Evolutionary conservation across 495 filamentous ascomycete genomes (phyloP), one percentile per base, ranked within the genome.

Genomic region (Penicillium antarcticum): DNA sequence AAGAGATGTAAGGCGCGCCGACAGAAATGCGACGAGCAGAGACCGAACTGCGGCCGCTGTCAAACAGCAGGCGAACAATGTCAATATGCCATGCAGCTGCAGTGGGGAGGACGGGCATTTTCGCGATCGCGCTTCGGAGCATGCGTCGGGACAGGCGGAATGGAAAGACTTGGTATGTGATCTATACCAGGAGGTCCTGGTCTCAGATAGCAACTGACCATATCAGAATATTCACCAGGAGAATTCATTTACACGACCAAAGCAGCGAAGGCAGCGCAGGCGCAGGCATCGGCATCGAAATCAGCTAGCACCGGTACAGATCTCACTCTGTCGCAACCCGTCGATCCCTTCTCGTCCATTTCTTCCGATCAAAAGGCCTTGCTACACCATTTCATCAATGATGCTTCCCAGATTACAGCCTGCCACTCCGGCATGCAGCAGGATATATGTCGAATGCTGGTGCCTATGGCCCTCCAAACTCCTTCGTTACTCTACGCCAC

Each of bases 171-270:
- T n/a, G 73, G 73, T 76, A 46, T 39, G 67, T 55, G 18, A 5
- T 40, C 31, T 23, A 8, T n/a, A 5, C 14, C 34, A 18, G 26
- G 12, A 10, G 11, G 13, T 13, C 13, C 23, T 26, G 16, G 19
- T 19, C 13, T 14, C 7, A 37, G 9, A 11, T 45, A 19, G 10
- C 12, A 26, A 13, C 47, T 58, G 32, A 53, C 39, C 7, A 2
- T 21, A 18, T 1, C 41, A 76, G 73, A 76, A 58, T 76, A 76
- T 52, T 76, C 73, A 3, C 73, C 73, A 7, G 73, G 73, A 10
- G 70, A 77, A 55, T 74, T 74, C 36, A 72, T 75, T 51, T 75
- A 74, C 56, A 74, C 72, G 37, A 71, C 72, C 29, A 67, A 69
- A 23, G 55, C 71, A 31, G 36, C 48, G n/a, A 48, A 35, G 34